phyloP scores from a whole-genome alignment of 177 flowering plant species.

The Telopea speciosissima region DNA sequence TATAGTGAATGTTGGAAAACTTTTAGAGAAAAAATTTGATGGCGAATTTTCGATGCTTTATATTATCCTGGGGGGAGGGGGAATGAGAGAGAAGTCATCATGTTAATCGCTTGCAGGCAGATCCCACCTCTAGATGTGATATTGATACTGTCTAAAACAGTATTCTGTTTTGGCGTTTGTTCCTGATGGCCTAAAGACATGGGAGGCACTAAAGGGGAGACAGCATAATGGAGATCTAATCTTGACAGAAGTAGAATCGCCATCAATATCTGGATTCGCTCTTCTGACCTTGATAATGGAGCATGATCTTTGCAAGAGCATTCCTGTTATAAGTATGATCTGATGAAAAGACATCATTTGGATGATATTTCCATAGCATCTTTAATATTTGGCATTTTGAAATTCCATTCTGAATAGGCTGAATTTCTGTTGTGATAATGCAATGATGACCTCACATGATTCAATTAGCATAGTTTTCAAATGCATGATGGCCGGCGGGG shows the following conservation, averaged over 20 bases:
- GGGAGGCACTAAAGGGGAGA: conserved; percentile 71
- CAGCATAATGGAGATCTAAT: conserved; percentile 61
- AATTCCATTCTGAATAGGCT: conserved; percentile 2
- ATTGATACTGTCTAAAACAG: too few species aligned
- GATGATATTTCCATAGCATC: background rate
- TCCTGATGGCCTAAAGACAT: conserved; percentile 85
- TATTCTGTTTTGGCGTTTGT: too few species aligned
- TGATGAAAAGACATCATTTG: background rate
- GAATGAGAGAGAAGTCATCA: too few species aligned
- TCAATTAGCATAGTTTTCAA: conserved; percentile 71
- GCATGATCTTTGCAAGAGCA: conserved; percentile 76
- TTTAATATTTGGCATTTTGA: background rate
- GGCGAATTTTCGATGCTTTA: too few species aligned
- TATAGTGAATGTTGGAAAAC: too few species aligned
- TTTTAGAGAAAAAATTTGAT: too few species aligned
- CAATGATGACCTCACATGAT: conserved; percentile 95
- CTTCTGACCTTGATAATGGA: conserved; percentile 77
- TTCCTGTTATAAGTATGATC: conserved; percentile 90
- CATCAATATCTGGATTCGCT: conserved; percentile 77
- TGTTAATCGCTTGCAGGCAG: too few species aligned
- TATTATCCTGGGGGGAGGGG: too few species aligned
- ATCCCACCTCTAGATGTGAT: too few species aligned
- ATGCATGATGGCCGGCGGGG: conserved; percentile 91
- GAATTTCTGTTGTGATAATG: conserved; percentile 11
- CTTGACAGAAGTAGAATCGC: conserved; percentile 82